Percentiles rank a stretch among this genome's conserved stretches.
Evolutionary conservation across 2,329 filamentous ascomycete species (phyloP).

Genomic region (Penicillium sumatraense): DNA sequence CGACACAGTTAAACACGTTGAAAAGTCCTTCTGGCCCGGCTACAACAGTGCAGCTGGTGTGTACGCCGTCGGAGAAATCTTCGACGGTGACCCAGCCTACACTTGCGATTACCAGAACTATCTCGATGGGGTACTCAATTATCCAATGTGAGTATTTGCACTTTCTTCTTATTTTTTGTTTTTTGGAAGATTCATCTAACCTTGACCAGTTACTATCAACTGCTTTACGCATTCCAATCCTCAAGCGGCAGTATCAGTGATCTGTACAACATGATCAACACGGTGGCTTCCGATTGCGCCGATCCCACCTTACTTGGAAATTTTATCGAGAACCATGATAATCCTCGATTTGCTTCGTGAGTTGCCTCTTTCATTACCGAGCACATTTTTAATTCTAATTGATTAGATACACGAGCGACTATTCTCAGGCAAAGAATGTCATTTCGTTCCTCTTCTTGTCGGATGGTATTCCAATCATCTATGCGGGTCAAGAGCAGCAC

Average conservation of each 20-base stretch:
- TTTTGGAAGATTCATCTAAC: not conserved
- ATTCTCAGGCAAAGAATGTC: slow-evolving; percentile 62
- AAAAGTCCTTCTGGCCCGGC: slow-evolving; percentile 50
- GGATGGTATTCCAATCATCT: slow-evolving; percentile 68
- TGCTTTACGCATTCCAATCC: slow-evolving; percentile 41
- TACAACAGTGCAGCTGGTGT: slow-evolving; percentile 50
- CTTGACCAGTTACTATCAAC: slow-evolving; percentile 44
- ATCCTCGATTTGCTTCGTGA: slow-evolving; percentile 56
- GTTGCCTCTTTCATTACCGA: not conserved
- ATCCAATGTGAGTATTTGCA: slow-evolving; percentile 38
- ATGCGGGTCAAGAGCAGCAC: slow-evolving; percentile 71
- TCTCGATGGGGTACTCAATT: slow-evolving; percentile 55
- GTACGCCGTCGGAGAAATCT: slow-evolving; percentile 56
- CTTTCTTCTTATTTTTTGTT: no score
- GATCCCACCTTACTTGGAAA: slow-evolving; percentile 57
- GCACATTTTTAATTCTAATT: not conserved
- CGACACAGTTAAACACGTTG: slow-evolving; percentile 56
- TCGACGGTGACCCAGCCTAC: slow-evolving; percentile 44
- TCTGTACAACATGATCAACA: slow-evolving; percentile 41
- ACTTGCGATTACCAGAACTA: slow-evolving; percentile 52
- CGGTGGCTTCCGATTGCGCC: slow-evolving; percentile 37
- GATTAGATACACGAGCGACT: slow-evolving; percentile 35
- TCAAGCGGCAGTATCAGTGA: slow-evolving; percentile 40
- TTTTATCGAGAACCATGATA: slow-evolving; percentile 68
- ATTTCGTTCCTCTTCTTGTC: slow-evolving; percentile 64